Percentiles rank a stretch among this genome's conserved stretches.
Conservation (phyloP, 1,139 yeast genomes). For the Sugiyamaella japonica region DNA sequence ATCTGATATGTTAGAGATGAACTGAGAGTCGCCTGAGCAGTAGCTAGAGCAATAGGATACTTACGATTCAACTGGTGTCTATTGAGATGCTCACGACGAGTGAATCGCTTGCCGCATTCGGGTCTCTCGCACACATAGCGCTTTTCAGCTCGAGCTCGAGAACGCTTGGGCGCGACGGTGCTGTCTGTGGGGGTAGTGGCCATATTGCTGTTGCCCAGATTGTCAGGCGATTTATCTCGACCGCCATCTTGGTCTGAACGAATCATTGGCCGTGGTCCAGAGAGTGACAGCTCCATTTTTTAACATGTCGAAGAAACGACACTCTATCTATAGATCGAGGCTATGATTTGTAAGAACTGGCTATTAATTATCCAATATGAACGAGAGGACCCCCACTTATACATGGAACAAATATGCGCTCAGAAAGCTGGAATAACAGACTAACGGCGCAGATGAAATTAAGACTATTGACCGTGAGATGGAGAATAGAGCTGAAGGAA, state of each 20-base stretch:
- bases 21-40: neutral
- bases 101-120: conserved; percentile 61
- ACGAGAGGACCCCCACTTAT: neutral
- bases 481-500: too few species aligned
- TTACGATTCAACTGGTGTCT: conserved; percentile 43
- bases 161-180: conserved; percentile 2
- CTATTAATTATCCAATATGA: neutral
- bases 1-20: conserved; percentile 18
- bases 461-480: too few species aligned
- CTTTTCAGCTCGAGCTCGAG: conserved; percentile 32
- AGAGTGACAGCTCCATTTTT: neutral
- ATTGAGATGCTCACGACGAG: conserved; percentile 49
- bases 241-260: neutral
- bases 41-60: neutral
- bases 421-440: neutral
- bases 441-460: neutral
- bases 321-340: neutral
- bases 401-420: neutral
- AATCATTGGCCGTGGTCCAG: neutral
- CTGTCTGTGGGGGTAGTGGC: neutral
- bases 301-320: neutral
- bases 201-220: neutral
- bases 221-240: neutral
- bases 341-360: neutral
- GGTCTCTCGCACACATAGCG: conserved; percentile 50